A percentile compares a stretch with the other conserved stretches of the same genome.
phyloP scores from a whole-genome alignment of 2,329 filamentous ascomycete genomes.

The Thielaviopsis ethacetica region DNA sequence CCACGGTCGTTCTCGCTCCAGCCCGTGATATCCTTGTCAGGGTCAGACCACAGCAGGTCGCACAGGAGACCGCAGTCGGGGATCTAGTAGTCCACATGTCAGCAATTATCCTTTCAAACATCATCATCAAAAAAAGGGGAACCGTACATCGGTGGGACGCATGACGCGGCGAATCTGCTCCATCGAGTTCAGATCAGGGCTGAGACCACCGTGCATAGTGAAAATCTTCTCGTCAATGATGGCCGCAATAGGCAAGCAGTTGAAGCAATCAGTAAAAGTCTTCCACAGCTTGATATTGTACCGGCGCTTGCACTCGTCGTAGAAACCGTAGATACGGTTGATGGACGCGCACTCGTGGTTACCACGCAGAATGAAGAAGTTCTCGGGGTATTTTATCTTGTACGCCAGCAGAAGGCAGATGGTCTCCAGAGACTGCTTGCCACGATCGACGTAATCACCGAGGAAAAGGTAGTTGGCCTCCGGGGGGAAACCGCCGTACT shows the following conservation, averaged over 20 bases:
- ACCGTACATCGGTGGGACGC: constrained; percentile 91
- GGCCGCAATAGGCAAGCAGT: constrained; percentile 91
- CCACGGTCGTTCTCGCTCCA: constrained; percentile 99
- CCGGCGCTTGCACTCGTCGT: constrained; percentile 97
- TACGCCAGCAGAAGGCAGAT: constrained; percentile 93
- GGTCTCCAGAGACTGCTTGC: constrained; percentile 97
- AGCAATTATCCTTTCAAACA: neutral
- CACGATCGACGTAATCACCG: constrained; percentile 95
- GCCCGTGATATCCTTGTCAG: constrained; percentile 96
- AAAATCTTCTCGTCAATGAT: constrained; percentile 99
- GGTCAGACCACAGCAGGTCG: constrained; percentile 96
- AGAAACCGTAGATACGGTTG: constrained; percentile 98
- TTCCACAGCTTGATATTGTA: constrained; percentile 99
- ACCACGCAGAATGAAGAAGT: constrained; percentile 96
- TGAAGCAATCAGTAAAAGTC: constrained; percentile 99
- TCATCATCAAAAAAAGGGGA: neutral
- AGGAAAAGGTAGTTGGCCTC: constrained; percentile 99
- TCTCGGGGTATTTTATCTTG: constrained; percentile 99
- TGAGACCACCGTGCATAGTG: constrained; percentile 97
- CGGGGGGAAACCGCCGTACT: constrained; percentile 94
- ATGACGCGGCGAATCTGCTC: constrained; percentile 98
- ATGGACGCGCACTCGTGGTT: constrained; percentile 99
- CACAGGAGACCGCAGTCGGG: constrained; percentile 94
- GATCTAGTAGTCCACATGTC: constrained; percentile 49
- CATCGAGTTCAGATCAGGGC: constrained; percentile 97